Evolutionary conservation across 2,329 filamentous ascomycete species (phyloP), one percentile per base, ranked within the genome.

Genomic region (Sporothrix sp.): DNA sequence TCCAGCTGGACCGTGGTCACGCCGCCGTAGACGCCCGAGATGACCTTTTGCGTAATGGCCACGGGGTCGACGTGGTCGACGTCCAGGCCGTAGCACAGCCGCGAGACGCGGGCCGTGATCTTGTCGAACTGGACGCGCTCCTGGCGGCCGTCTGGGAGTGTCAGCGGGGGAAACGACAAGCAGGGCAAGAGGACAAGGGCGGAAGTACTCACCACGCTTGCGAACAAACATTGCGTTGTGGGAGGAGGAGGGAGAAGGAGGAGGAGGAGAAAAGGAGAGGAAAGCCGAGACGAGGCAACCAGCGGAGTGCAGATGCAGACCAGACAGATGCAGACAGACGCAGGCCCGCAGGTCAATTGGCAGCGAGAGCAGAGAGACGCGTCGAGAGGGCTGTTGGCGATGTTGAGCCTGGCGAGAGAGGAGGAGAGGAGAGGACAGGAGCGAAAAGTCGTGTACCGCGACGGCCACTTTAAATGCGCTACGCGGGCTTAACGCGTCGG

Each of bases 41-140:
- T 98, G 69, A 98, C 93, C 73, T 97, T 98, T 74, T 95, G 90
- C 54, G 93, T 98, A 67, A 98, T 98, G 64, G 91, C 89, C 58
- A 94, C 93, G 51, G 93, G 88, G 72, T 98, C 93, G 63, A 98
- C 87, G 74, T 98, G 93, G 61, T 78, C 91, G 46, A 86, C 81
- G 66, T 98, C 93, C 53, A 98, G 84, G 59, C 91, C 91, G 70
- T 98, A 98, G 79, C 93, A 98, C 65, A 98, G 78, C 64, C 93
- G 83, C 42, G 93, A 97, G 60, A 98, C 93, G 71, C 93, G 89
- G 63, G 93, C 93, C 64, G 93, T 97, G 80, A 98, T 98, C 76
- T 98, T 98, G 79, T 98, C 93, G 75, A 98, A 98, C 70, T 98
- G 93, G 58, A 98, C 93, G 70, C 93, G 93, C 79, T 98, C 93